Base-by-base conservation (phyloP, 2,329 filamentous ascomycete genomes). In the Leptographium radiaticola region DNA sequence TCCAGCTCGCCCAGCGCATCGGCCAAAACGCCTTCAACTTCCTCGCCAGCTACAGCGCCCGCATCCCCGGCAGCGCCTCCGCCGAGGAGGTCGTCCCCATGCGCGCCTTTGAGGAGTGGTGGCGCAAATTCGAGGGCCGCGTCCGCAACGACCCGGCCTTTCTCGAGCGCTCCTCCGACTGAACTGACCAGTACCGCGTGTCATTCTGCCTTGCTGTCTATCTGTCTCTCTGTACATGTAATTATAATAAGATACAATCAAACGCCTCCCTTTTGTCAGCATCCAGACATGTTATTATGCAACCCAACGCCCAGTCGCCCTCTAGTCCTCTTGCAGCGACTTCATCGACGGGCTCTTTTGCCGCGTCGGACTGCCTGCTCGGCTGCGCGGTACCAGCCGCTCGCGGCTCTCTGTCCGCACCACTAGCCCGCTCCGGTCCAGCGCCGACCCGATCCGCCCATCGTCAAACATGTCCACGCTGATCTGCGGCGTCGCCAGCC, bases 1-100 rank as follows among this genome's bases (percentile, higher is more conserved):
- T 87, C 59, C 72, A 89, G 2, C 75, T 98, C 30, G 93, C 93
- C 34, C 89, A 97, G 70, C 76, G 88, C 59, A 96, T 98, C 62
- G 97, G 98, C 62, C 86, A 88, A 62, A 95, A 96, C 68, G 93
- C 91, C 15, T 98, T 97, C 69, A 96, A 98, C 69, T 97, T 95
- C 67, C 74, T 98, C 55, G 83, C 91, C 4, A 86, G 89, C 62
- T 97, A 95, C 73, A 87, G 85, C 56, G 80, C 81, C 40, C 48
- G 38, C n/a, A 39, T 44, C n/a, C 45, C 48, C 48, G 76, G 49
- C 52, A 45, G 77, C 54, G 73, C 74, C 2, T 75, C 75, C 2
- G 71, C 72, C 31, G 79, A 86, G 47, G 91, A 97, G 66, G 86
- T 94, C 13, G 87, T 98, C 30, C 90, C 93, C n/a, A 70, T 98